Conservation (phyloP, 345 rosid species). For the Arabidopsis suecica region DNA sequence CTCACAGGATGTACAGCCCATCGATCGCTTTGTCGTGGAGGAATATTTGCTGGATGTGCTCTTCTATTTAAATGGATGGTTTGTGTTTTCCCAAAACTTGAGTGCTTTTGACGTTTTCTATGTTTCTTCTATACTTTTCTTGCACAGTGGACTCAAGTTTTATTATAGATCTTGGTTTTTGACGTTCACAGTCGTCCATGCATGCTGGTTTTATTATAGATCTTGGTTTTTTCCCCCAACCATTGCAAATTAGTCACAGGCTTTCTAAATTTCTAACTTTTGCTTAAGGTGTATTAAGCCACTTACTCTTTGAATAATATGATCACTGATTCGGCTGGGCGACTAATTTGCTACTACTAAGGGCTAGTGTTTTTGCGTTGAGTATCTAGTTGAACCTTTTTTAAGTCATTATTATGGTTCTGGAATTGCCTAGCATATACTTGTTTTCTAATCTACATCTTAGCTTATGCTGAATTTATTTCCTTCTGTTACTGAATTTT, state of each 20-base stretch:
- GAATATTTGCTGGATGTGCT: slow-evolving; percentile 95
- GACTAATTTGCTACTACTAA: slow-evolving; percentile 4
- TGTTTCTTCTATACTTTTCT: slow-evolving; percentile 16
- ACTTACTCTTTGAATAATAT: slow-evolving; percentile 8
- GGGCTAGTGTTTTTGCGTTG: not conserved
- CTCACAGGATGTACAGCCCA: slow-evolving; percentile 86
- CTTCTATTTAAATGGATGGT: slow-evolving; percentile 96
- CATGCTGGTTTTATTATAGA: slow-evolving; percentile 19
- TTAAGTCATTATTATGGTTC: not conserved
- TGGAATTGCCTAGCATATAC: slow-evolving; percentile 23
- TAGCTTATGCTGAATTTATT: not conserved
- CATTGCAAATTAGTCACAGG: not conserved
- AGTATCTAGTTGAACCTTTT: slow-evolving; percentile 8
- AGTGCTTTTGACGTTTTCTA: slow-evolving; percentile 2
- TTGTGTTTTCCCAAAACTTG: slow-evolving; percentile 44
- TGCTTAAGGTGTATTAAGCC: slow-evolving; percentile 14
- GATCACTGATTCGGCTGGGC: not conserved
- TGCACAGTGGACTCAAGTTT: slow-evolving; percentile 14
- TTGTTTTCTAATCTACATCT: not conserved
- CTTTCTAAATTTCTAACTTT: slow-evolving; percentile 1
- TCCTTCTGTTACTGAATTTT: not conserved
- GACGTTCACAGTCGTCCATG: no score
- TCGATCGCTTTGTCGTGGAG: slow-evolving; percentile 95
- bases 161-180: slow-evolving; percentile 24
- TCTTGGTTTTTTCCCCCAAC: not conserved